A percentile compares a stretch with the other conserved stretches of the same genome.
Evolutionary conservation across 495 filamentous ascomycete species (phyloP).

Genomic region (Penicillium paxilli): DNA sequence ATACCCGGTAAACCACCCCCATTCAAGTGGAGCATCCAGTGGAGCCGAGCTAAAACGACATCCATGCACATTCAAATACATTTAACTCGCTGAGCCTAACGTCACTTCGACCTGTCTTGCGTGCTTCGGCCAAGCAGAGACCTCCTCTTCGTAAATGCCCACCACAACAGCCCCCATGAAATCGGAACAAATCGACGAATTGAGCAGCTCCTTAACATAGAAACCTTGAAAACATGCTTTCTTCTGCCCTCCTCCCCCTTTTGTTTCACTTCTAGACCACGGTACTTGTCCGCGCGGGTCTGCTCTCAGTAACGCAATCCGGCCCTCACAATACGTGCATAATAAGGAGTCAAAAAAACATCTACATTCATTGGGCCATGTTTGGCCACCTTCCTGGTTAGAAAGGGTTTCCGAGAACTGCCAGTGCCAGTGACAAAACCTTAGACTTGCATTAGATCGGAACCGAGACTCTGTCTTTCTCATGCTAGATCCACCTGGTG

Average conservation of each 20-base stretch:
- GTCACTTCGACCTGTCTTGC: conserved; percentile 25
- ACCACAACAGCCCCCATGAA: background rate
- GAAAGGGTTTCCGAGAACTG: too few relatives aligned
- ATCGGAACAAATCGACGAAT: background rate
- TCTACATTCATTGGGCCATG: background rate
- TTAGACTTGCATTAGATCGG: conserved; percentile 2
- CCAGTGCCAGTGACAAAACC: too few relatives aligned
- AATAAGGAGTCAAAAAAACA: background rate
- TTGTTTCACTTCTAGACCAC: background rate
- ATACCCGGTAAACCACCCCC: background rate
- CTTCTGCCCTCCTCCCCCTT: background rate
- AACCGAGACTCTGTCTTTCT: too few relatives aligned
- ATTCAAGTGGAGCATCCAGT: background rate
- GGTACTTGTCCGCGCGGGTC: background rate
- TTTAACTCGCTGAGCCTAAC: conserved; percentile 17
- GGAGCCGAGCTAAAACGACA: background rate
- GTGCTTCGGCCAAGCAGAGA: conserved; percentile 18
- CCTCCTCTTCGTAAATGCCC: background rate
- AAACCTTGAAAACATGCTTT: background rate
- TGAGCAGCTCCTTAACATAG: background rate
- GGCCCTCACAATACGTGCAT: background rate
- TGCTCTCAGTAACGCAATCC: conserved; percentile 4
- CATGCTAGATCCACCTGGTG: background rate
- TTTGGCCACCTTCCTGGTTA: conserved; percentile 1
- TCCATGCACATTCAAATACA: background rate